Evolutionary conservation across 2,329 filamentous ascomycete species (phyloP).

Genomic region (Pseudogymnoascus verrucosus): DNA sequence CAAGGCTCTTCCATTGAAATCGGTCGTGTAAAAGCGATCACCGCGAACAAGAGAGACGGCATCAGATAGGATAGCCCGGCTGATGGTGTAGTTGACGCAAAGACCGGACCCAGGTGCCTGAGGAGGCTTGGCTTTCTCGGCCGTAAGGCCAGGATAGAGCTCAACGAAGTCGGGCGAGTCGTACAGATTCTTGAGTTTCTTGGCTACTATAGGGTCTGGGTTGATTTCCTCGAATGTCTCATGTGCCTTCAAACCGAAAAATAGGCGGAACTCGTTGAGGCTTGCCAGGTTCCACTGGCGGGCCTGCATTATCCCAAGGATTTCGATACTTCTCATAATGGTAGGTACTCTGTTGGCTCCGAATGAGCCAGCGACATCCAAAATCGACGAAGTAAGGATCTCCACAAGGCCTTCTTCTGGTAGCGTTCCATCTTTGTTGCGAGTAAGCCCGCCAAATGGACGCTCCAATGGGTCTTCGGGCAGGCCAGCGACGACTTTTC

Average conservation of each 20-base stretch:
- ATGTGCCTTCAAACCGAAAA: slow-evolving; percentile 70
- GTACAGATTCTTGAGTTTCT: slow-evolving; percentile 59
- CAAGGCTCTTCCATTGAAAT: slow-evolving; percentile 52
- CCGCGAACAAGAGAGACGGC: slow-evolving; percentile 53
- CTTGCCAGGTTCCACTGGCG: slow-evolving; percentile 65
- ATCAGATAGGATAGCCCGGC: slow-evolving; percentile 50
- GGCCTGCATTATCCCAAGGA: slow-evolving; percentile 71
- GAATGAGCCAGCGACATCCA: slow-evolving; percentile 66
- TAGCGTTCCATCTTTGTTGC: slow-evolving; percentile 60
- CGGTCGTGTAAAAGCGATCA: slow-evolving; percentile 45
- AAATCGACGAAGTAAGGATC: slow-evolving; percentile 60
- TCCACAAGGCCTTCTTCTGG: slow-evolving; percentile 68
- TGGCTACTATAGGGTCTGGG: slow-evolving; percentile 61
- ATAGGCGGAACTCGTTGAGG: slow-evolving; percentile 77
- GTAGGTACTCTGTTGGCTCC: slow-evolving; percentile 67
- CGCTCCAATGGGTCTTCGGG: slow-evolving; percentile 61
- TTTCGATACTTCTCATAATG: slow-evolving; percentile 67
- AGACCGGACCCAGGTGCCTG: slow-evolving; percentile 45
- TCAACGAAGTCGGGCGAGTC: slow-evolving; percentile 51
- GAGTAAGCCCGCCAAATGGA: slow-evolving; percentile 57
- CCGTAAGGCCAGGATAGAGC: slow-evolving; percentile 59
- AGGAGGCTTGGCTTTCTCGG: slow-evolving; percentile 47
- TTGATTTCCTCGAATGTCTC: slow-evolving; percentile 79
- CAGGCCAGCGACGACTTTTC: slow-evolving; percentile 52
- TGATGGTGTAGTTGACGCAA: slow-evolving; percentile 44